Base-by-base conservation (phyloP, 164 flowering plant species). In the Echeveria elegans region DNA sequence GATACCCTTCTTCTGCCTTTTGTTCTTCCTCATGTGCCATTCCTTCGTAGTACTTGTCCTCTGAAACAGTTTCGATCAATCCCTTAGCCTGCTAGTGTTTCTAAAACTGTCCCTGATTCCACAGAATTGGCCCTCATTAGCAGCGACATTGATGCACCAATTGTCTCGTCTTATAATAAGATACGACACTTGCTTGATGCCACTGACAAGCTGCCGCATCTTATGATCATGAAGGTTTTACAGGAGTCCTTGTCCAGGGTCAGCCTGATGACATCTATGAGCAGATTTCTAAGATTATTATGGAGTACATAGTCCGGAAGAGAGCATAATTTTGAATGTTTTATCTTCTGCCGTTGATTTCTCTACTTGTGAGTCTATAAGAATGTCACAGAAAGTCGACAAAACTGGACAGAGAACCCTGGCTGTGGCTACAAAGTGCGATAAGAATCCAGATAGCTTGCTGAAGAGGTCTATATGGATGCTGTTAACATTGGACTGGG, bases 211-310 rank as follows among this genome's bases (percentile, higher is more conserved):
- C 69, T 76, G 15, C 70, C 75, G 7, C 69, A 73, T 52, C 69
- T 77, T n/a, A 68, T 53, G 30, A 56, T 77, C 23, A 71, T 69
- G 70, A 65, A 71, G 26, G 83, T 9, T 80, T 82, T 10, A 80
- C 83, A 2, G 47, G 83, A 18, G 86, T 80, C 8, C 79, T 82
- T 0, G 86, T 82, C 19, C 74, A 78, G 6, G 83, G 83, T 12
- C 85, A 82, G 70, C 83, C 83, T 0, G 83, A 80, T 12, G 65
- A 82, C 43, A 82, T 80, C 15, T 80, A 78, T 34, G 85, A 78
- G 72, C 85, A 82, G 69, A 75, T 82, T 8, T 68, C 75, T 0
- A 64, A n/a, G 8, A 78, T 78, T 0, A 77, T 82, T 16, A 73
- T 71, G 82, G 79, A 80, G 59, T 82, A 74, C 38, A 80, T 82